phyloP scores from a whole-genome alignment of 208 protist species.

The Acanthamoeba polyphaga region DNA sequence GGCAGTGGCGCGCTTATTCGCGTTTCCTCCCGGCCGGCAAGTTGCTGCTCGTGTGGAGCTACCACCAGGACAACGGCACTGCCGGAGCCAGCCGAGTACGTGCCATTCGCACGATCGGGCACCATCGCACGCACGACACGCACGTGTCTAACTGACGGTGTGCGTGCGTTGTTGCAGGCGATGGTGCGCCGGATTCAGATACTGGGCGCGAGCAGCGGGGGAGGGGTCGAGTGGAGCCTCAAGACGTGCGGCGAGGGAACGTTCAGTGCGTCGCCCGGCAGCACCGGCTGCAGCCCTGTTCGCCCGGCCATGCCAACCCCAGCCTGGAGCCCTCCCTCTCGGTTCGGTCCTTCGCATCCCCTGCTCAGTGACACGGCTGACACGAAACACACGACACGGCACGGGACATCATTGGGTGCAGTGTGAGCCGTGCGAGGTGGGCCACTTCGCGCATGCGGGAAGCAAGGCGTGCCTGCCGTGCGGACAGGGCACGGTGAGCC shows the following conservation, averaged over 20 bases:
- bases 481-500: conserved; percentile 27
- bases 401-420: neutral
- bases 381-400: neutral
- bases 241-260: conserved; percentile 37
- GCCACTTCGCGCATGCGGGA: neutral
- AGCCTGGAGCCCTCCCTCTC: neutral
- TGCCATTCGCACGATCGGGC: neutral
- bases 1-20: neutral
- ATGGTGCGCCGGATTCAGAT: conserved; percentile 32
- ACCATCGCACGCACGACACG: neutral
- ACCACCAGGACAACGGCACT: conserved; percentile 21
- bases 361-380: neutral
- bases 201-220: neutral
- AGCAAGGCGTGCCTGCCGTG: conserved; percentile 18
- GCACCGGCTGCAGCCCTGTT: neutral
- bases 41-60: conserved; percentile 17
- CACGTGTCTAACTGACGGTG: neutral
- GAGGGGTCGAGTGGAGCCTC: conserved; percentile 31
- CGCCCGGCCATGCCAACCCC: conserved; percentile 17
- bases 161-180: neutral
- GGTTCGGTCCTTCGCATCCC: neutral
- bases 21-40: neutral
- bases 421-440: conserved; percentile 13
- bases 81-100: conserved; percentile 3
- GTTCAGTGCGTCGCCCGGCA: neutral